Conservation (phyloP, 2,329 filamentous ascomycete species). For the Escovopsis sp. region DNA sequence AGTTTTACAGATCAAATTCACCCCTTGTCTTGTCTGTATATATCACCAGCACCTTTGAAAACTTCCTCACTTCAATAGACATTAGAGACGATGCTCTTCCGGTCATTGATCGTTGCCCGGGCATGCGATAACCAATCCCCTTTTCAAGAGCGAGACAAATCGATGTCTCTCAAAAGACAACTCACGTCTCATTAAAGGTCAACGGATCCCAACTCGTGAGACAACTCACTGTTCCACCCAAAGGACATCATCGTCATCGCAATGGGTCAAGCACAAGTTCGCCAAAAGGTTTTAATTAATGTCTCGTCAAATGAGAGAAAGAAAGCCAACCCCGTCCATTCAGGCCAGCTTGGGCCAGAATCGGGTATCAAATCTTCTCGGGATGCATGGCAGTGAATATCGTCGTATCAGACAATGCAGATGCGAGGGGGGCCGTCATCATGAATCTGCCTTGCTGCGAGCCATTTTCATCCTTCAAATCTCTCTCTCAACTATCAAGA, state of each 20-base stretch:
- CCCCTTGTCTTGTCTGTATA: too few species aligned
- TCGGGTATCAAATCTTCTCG: slow-evolving; percentile 13
- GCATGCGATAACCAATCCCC: too few species aligned
- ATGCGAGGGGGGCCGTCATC: background rate
- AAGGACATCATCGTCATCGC: too few species aligned
- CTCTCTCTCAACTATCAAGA: slow-evolving; percentile 2
- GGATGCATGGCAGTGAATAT: slow-evolving; percentile 8
- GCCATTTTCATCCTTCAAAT: slow-evolving; percentile 1
- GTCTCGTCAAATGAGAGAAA: slow-evolving; percentile 17
- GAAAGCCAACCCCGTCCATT: slow-evolving; percentile 14
- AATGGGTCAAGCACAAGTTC: background rate
- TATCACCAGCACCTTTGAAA: too few species aligned
- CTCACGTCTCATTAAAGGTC: too few species aligned
- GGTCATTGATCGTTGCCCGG: too few species aligned
- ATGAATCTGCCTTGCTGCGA: background rate
- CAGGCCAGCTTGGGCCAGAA: slow-evolving; percentile 9
- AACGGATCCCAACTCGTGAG: too few species aligned
- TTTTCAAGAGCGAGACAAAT: too few species aligned
- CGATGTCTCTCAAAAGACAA: too few species aligned
- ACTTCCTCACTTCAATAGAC: too few species aligned
- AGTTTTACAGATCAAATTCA: too few species aligned
- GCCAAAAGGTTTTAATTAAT: slow-evolving; percentile 14
- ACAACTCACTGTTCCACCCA: background rate
- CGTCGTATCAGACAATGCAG: background rate
- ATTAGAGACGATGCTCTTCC: too few species aligned